Evolutionary conservation across 2,329 filamentous ascomycete genomes (phyloP), one percentile per base, ranked within the genome.

Genomic region (Cercospora sojina): DNA sequence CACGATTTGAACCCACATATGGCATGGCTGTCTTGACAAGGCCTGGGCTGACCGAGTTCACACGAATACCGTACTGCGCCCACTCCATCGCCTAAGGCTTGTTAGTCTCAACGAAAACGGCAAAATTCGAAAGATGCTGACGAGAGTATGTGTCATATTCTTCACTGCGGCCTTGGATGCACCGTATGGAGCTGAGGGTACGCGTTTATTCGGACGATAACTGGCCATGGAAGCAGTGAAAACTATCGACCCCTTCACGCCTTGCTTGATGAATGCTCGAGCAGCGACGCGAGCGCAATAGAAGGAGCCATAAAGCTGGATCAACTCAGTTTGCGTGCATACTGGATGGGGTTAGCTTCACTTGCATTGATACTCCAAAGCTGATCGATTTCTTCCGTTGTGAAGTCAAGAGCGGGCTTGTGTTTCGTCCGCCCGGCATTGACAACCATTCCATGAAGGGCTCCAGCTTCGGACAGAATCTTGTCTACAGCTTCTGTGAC

Each of bases 391-490:
- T 84, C 81, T 62, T 82, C 81, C 0, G 77, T 79, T 1, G 80
- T 83, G 58, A 83, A 85, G 25, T 85, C 82, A 5, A 85, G 73
- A 0, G 83, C 83, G 1, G 83, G 73, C 71, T 85, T 84, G 69
- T 85, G 83, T 70, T 84, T 83, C 12, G 83, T 85, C 13, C 80
- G 75, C 13, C 83, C 83, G 0, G 83, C 83, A 66, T 85, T 85
- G 25, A 23, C 38, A 12, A 79, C 80, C 2, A 85, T 82, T 76
- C 83, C 83, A 64, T 84, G 80, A 7, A 84, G 68, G 3, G 76
- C 79, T 4, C 82, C 83, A 0, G 76, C 77, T 59, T 83, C 77
- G 9, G 71, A 70, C 2, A 85, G 70, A 8, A 84, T 82, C 59
- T 77, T 73, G 64, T 84, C 82, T 0, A 84, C 74, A 2, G 81